Evolutionary conservation across 208 protist genomes (phyloP), one percentile per base, ranked within the genome.

Genomic region (Herpetomonas samuelpessoai): DNA sequence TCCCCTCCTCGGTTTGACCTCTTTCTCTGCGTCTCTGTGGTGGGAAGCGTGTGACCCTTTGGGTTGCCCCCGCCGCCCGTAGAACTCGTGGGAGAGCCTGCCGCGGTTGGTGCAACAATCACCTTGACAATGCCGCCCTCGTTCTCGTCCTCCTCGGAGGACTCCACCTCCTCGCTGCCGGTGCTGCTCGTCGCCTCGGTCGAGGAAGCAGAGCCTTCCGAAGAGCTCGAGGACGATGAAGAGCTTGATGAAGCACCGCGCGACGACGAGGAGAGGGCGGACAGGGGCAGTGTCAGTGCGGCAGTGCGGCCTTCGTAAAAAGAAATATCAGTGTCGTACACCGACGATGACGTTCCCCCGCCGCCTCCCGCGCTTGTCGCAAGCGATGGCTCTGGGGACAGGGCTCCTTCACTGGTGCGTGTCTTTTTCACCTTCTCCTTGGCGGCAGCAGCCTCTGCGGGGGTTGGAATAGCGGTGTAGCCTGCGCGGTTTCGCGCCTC

Each of bases 101-200:
- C 52, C 24, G 54, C 29, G 9, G 53, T 44, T 3, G 6, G 35
- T 2, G 47, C 25, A 0, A 57, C 58, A 45, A 72, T 72, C 19
- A 72, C 66, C 44, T 64, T 63, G 3, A 72, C 59, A 30, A 72
- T 66, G 27, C 66, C 66, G 28, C 59, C 66, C 24, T 65, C 66
- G 18, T 66, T 65, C 9, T 65, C 57, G 24, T 72, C 66, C 47
- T 72, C 66, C 51, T 72, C 66, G 27, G 57, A 57, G 31, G 57
- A 60, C 51, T 72, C 66, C 12, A 50, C 57, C 9, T 48, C 25
- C 30, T 22, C 21, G 29, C 61, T 66, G 21, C 49, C 24, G n/a
- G 10, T 4, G 44, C 35, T 41, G n/a, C n/a, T n/a, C n/a, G 16
- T 41, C 35, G 10, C 35, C 10, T 41, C 35, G 35, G 35, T 41